Evolutionary conservation across 352 stramenopile genomes (phyloP).

Genomic region (Aphanomyces cochlioides): DNA sequence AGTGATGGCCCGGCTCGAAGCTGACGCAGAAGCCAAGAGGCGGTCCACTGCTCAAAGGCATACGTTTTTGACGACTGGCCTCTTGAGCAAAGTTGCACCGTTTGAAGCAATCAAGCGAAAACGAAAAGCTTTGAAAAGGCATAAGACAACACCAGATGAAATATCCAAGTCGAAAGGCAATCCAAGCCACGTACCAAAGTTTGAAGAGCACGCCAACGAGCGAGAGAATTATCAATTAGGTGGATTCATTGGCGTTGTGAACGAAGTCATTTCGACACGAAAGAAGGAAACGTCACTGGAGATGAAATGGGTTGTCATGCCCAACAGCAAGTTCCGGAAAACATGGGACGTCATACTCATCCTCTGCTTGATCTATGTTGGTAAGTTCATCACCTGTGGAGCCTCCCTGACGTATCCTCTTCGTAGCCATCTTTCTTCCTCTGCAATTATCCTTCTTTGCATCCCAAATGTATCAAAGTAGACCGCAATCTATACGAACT

Average conservation of each 20-base stretch:
- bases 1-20: neutral
- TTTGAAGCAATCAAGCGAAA: too few species aligned
- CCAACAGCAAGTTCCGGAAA: slow-evolving; percentile 20
- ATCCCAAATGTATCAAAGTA: neutral
- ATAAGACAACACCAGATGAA: too few species aligned
- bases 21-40: neutral
- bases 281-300: slow-evolving; percentile 7
- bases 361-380: slow-evolving; percentile 10
- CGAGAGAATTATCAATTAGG: slow-evolving; percentile 23
- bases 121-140: too few species aligned
- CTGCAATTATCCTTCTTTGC: slow-evolving; percentile 20
- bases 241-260: slow-evolving; percentile 21
- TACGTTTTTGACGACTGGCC: neutral
- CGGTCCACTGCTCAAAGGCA: neutral
- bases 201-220: slow-evolving; percentile 24
- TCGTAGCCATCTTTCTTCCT: slow-evolving; percentile 20
- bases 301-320: slow-evolving; percentile 13
- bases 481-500: neutral
- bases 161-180: neutral
- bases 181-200: slow-evolving; percentile 3
- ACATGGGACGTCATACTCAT: slow-evolving; percentile 16
- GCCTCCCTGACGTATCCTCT: too few species aligned
- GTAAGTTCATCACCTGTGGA: neutral
- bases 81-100: neutral
- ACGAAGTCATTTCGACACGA: slow-evolving; percentile 15